Evolutionary conservation across 2,329 filamentous ascomycete genomes (phyloP), one percentile per base, ranked within the genome.

Genomic region (Aspergillus melleus): DNA sequence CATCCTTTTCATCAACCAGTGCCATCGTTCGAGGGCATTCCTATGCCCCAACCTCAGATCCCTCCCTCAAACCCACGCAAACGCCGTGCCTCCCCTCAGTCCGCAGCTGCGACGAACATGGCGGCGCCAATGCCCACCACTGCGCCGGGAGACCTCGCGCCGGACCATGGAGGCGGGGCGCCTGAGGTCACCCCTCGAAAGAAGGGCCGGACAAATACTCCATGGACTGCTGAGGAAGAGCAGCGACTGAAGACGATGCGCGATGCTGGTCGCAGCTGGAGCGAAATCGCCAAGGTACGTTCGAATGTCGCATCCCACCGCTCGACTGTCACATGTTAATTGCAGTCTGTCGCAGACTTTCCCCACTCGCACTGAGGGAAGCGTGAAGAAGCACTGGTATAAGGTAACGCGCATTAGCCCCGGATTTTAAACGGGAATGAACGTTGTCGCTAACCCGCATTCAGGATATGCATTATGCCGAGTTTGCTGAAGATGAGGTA

Each of bases 351-450:
- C 29, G 50, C 66, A 96, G 91, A 93, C 90, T 2, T 99, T 99
- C 74, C 94, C 95, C 11, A 88, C 87, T 24, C 86, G 95, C 70
- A 99, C 95, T 47, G 95, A 99, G 79, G 95, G 95, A 8, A 97
- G 93, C 72, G 95, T 99, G 22, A 99, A 98, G 84, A 99, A 98
- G 80, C 95, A 99, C 76, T 99, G 95, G 94, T 98, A 99, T 79
- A 98, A 98, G 85, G 91, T 92, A 81, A 58, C 79, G 65, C 36
- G 36, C 36, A 59, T 51, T 16, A 6, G 19, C 6, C 52, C 20
- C 32, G 44, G 47, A 30, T 42, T 26, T n/a, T 12, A 30, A 20
- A 49, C 14, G 26, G 16, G 2, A n/a, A 54, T 3, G 4, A 49
- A 4, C 19, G 16, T 6, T 24, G 8, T 49, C 56, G 49, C 54